phyloP scores from a whole-genome alignment of 371 early-diverging fungal genomes.

The Blakeslea trispora region DNA sequence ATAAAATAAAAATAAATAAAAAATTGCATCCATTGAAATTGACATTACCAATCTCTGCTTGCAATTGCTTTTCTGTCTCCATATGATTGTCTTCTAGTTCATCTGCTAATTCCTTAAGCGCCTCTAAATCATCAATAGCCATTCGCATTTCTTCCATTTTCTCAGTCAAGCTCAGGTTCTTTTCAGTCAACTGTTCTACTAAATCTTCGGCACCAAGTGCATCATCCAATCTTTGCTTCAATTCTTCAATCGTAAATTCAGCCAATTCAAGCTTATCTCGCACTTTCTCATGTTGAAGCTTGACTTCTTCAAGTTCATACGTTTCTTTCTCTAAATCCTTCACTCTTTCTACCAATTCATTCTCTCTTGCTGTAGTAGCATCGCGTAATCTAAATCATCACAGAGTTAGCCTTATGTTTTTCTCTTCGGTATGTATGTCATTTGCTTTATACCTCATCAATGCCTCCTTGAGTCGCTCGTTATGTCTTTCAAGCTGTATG shows the following conservation, averaged over 20 bases:
- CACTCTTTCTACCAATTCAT: slow-evolving; percentile 62
- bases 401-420: neutral
- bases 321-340: slow-evolving; percentile 74
- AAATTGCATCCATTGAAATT: neutral
- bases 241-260: slow-evolving; percentile 77
- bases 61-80: slow-evolving; percentile 83
- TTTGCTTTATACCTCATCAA: slow-evolving; percentile 61
- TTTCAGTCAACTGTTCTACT: slow-evolving; percentile 77
- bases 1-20: no score
- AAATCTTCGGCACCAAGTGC: slow-evolving; percentile 79
- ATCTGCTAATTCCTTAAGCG: slow-evolving; percentile 87
- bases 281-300: slow-evolving; percentile 57
- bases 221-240: slow-evolving; percentile 84
- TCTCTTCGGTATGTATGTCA: no score
- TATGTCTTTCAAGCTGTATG: slow-evolving; percentile 77
- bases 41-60: slow-evolving; percentile 68
- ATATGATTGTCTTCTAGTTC: slow-evolving; percentile 90
- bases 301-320: slow-evolving; percentile 54
- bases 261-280: slow-evolving; percentile 63
- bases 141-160: slow-evolving; percentile 78
- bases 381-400: slow-evolving; percentile 71
- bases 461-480: slow-evolving; percentile 87
- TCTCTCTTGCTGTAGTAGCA: slow-evolving; percentile 72
- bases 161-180: slow-evolving; percentile 75
- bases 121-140: slow-evolving; percentile 86